Evolutionary conservation across 371 early-diverging fungal species (phyloP).

Genomic region (Mucor ambiguus): DNA sequence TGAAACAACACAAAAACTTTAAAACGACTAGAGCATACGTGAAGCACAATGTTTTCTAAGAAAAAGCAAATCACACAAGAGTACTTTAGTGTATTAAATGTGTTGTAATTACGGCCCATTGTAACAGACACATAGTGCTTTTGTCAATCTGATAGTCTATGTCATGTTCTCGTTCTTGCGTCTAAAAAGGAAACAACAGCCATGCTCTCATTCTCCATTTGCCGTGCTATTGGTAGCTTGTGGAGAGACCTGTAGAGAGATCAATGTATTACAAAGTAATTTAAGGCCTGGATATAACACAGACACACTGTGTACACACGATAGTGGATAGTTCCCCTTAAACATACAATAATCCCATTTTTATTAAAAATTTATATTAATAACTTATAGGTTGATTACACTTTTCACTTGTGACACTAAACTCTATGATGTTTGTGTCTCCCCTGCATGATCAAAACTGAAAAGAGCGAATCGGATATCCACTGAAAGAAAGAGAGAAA

Average conservation of each 20-base stretch:
- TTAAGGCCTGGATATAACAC: not conserved
- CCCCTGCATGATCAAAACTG: not conserved
- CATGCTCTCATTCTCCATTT: not conserved
- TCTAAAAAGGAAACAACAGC: not conserved
- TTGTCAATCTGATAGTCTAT: not conserved
- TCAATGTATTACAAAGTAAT: not conserved
- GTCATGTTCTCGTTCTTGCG: not conserved
- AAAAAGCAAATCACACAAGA: not conserved
- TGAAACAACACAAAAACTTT: not conserved
- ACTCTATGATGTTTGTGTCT: not conserved
- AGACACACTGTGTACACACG: not conserved
- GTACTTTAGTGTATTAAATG: not conserved
- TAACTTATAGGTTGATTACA: not conserved
- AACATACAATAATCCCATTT: slow-evolving; percentile 2
- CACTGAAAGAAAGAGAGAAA: not conserved
- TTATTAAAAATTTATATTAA: slow-evolving; percentile 3
- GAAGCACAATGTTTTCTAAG: not conserved
- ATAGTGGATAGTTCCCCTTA: not conserved
- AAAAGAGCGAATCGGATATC: slow-evolving; percentile 2
- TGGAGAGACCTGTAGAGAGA: not conserved
- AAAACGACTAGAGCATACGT: not conserved
- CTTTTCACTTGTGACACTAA: slow-evolving; percentile 3
- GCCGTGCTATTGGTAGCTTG: not conserved
- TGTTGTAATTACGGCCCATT: not conserved
- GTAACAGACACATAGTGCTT: not conserved